phyloP scores from a whole-genome alignment of 2,329 filamentous ascomycete species.

The Ophiostoma australiae region DNA sequence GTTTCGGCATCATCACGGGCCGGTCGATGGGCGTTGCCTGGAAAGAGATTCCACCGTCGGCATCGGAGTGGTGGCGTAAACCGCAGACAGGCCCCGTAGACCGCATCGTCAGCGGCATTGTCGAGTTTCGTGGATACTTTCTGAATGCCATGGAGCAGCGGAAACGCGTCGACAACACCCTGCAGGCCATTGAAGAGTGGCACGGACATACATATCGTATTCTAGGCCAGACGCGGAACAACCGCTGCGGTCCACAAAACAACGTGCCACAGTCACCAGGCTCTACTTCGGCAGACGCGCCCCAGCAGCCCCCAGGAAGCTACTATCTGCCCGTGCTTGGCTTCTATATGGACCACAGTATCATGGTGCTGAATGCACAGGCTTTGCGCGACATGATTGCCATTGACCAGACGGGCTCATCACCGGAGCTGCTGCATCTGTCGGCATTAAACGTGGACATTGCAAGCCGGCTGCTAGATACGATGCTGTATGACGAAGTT shows the following conservation, averaged over 20 bases:
- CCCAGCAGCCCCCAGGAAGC: conserved; percentile 4
- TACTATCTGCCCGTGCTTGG: conserved; percentile 26
- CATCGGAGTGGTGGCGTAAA: conserved; percentile 27
- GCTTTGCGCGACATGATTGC: conserved; percentile 29
- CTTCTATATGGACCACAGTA: conserved; percentile 31
- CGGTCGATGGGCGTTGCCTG: conserved; percentile 27
- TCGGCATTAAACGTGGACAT: conserved; percentile 26
- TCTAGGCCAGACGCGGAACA: conserved; percentile 26
- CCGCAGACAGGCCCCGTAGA: conserved; percentile 28
- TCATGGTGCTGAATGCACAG: conserved; percentile 31
- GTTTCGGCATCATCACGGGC: conserved; percentile 28
- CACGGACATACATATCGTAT: conserved; percentile 26
- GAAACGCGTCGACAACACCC: conserved; percentile 26
- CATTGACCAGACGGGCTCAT: conserved; percentile 25
- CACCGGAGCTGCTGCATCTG: conserved; percentile 25
- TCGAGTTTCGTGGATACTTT: conserved; percentile 28
- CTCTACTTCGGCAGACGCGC: background rate
- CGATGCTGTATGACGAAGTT: conserved; percentile 26
- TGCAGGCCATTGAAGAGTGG: conserved; percentile 27
- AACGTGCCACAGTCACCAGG: background rate
- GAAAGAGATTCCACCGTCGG: conserved; percentile 25
- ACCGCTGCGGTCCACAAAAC: conserved; percentile 21
- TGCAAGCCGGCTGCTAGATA: conserved; percentile 26
- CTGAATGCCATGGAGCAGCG: conserved; percentile 26
- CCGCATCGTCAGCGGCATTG: conserved; percentile 30